phyloP scores from a whole-genome alignment of 139 green algal species.

The Nannochloris sp. region DNA sequence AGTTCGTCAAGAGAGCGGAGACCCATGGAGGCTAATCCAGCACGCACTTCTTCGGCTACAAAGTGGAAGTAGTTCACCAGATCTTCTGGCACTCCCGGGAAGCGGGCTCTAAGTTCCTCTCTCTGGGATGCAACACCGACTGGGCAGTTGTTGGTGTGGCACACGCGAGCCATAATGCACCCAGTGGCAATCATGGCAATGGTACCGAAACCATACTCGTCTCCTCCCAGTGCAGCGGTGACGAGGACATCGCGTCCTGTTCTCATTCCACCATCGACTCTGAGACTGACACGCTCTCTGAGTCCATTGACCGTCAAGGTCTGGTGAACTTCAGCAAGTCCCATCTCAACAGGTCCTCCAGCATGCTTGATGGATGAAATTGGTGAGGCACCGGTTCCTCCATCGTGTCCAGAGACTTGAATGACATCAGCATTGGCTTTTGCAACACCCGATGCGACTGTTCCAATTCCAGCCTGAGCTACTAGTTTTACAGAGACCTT shows the following conservation, averaged over 20 bases:
- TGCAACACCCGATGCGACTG: constrained; percentile 90
- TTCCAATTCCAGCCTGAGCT: constrained; percentile 95
- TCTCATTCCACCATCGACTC: constrained; percentile 90
- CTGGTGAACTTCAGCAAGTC: constrained; percentile 77
- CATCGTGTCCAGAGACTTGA: constrained; percentile 89
- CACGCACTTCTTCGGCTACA: constrained; percentile 82
- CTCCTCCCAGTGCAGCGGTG: constrained; percentile 77
- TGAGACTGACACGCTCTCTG: constrained; percentile 85
- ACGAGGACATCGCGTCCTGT: constrained; percentile 86
- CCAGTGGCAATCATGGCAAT: constrained; percentile 94
- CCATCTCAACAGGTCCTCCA: constrained; percentile 96
- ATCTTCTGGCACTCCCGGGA: constrained; percentile 68
- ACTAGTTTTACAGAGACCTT: constrained; percentile 98
- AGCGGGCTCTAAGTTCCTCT: constrained; percentile 93
- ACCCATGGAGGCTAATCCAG: constrained; percentile 71
- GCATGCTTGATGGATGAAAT: constrained; percentile 98
- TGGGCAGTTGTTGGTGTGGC: constrained; percentile 99
- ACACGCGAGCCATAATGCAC: constrained; percentile 99
- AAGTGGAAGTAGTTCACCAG: constrained; percentile 98
- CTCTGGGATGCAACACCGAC: constrained; percentile 93
- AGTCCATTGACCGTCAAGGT: constrained; percentile 84
- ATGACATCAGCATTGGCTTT: constrained; percentile 99
- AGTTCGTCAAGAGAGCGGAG: constrained; percentile 85
- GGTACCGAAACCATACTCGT: constrained; percentile 97
- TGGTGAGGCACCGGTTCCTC: constrained; percentile 92